A percentile compares a stretch with the other conserved stretches of the same genome.
Evolutionary conservation across 164 flowering plant species (phyloP).

Genomic region (Piper betle): DNA sequence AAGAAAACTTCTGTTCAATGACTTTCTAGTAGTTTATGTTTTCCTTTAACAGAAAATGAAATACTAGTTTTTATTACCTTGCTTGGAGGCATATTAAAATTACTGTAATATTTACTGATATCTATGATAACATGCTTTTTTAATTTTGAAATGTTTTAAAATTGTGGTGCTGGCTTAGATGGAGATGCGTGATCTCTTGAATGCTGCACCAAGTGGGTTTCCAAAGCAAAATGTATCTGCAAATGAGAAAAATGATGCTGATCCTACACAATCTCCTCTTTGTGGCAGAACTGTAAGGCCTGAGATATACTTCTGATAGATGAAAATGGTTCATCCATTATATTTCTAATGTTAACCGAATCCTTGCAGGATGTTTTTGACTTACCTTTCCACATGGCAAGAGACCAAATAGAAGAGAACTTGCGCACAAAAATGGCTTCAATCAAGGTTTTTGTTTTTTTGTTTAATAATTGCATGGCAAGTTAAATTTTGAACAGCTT

Average conservation of each 20-base stretch:
- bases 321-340: neutral
- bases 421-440: conserved; percentile 85
- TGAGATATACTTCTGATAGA: neutral
- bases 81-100: too few relatives aligned
- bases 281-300: conserved; percentile 82
- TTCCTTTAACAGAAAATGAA: too few relatives aligned
- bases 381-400: conserved; percentile 90
- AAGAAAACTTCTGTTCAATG: too few relatives aligned
- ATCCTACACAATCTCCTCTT: conserved; percentile 65
- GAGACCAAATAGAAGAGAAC: conserved; percentile 94
- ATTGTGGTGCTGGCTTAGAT: conserved; percentile 22
- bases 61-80: too few relatives aligned
- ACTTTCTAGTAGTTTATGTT: too few relatives aligned
- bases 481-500: neutral
- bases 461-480: too few relatives aligned
- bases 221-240: conserved; percentile 45
- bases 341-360: neutral
- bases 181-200: conserved; percentile 92
- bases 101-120: too few relatives aligned
- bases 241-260: conserved; percentile 45
- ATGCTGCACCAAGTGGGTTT: conserved; percentile 70
- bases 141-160: neutral
- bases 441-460: conserved; percentile 54
- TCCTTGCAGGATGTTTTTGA: conserved; percentile 86
- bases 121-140: too few relatives aligned